Base-by-base conservation (phyloP, 2,329 filamentous ascomycete genomes). In the Aspergillus awamori region DNA sequence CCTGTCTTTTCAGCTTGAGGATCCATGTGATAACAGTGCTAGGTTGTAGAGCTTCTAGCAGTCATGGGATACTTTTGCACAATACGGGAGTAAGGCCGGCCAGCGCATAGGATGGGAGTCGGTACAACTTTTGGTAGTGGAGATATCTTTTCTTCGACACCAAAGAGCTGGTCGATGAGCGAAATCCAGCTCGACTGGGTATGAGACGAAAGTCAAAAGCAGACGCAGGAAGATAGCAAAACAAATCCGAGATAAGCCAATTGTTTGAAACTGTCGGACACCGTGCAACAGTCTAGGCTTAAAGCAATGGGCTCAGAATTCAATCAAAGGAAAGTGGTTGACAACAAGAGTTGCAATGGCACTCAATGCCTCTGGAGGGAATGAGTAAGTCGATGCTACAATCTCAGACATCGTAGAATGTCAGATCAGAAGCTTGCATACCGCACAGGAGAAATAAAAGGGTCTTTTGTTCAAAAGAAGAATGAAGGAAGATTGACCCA, bases 301-400 rank as follows among this genome's bases (percentile, higher is more conserved):
- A 8, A 33, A 30, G 24, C 26, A 33, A 30, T 33, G 47, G n/a
- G 26, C 6, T 51, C 47, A 51, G 15, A 49, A 57, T 47, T 30
- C 30, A 53, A 53, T 38, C 54, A 48, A 63, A 59, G 45, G 61
- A 67, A 66, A 39, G 66, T 63, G 43, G 57, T 45, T 63, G 67
- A 68, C 36, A 63, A 69, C 10, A 56, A 68, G 60, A 63, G 52
- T 51, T 49, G 47, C 39, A 69, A 66, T 33, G 69, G 68, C 71
- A 74, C 60, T 72, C 72, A 74, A 74, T 74, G 69, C 70, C 73
- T 67, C 67, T 71, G 60, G 58, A n/a, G 47, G 26, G 53, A 55
- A 28, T 53, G 24, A 52, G 58, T 48, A 49, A 56, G 58, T 58
- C 33, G 57, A 57, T 58, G 63, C 30, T 51, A 58, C 36, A 56